A percentile compares a stretch with the other conserved stretches of the same genome.
phyloP scores from a whole-genome alignment of 1,284 basidiomycete genomes.

The Pholiota adiposa region DNA sequence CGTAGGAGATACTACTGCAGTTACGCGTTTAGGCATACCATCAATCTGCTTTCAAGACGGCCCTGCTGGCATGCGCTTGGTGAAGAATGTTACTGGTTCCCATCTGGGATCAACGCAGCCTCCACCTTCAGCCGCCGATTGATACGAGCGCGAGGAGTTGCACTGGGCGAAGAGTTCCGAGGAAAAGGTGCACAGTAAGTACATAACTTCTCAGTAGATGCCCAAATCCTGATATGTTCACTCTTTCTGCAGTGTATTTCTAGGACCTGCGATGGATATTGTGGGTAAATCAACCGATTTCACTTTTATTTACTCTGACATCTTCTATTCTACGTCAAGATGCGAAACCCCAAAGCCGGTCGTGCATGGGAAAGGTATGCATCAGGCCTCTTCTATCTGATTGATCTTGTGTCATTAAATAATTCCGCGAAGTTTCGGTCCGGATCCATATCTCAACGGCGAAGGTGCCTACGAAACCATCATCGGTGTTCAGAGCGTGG shows the following conservation, averaged over 20 bases:
- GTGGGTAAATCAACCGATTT: slow-evolving; percentile 36
- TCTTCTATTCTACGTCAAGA: slow-evolving; percentile 30
- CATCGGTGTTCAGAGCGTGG: slow-evolving; percentile 64
- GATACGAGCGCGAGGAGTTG: slow-evolving; percentile 65
- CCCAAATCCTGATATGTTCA: background rate
- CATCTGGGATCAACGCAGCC: slow-evolving; percentile 57
- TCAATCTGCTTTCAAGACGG: slow-evolving; percentile 59
- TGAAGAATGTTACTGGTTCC: slow-evolving; percentile 60
- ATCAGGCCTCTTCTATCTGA: background rate
- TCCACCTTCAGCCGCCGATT: slow-evolving; percentile 58
- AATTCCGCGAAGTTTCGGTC: slow-evolving; percentile 49
- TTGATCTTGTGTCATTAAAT: background rate
- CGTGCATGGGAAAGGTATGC: slow-evolving; percentile 66
- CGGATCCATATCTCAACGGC: slow-evolving; percentile 68
- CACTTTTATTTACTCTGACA: background rate
- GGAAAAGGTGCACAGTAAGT: slow-evolving; percentile 73
- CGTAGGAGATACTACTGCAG: slow-evolving; percentile 56
- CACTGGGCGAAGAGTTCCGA: slow-evolving; percentile 74
- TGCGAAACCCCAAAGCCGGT: slow-evolving; percentile 59
- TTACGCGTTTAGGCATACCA: slow-evolving; percentile 49
- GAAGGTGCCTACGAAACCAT: slow-evolving; percentile 66
- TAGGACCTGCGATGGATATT: slow-evolving; percentile 66
- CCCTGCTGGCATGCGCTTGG: slow-evolving; percentile 54
- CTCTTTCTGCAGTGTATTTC: slow-evolving; percentile 40
- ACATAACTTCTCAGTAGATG: background rate